Evolutionary conservation across 305 asterid genomes (phyloP).

Genomic region (Caryopteris hybrid): DNA sequence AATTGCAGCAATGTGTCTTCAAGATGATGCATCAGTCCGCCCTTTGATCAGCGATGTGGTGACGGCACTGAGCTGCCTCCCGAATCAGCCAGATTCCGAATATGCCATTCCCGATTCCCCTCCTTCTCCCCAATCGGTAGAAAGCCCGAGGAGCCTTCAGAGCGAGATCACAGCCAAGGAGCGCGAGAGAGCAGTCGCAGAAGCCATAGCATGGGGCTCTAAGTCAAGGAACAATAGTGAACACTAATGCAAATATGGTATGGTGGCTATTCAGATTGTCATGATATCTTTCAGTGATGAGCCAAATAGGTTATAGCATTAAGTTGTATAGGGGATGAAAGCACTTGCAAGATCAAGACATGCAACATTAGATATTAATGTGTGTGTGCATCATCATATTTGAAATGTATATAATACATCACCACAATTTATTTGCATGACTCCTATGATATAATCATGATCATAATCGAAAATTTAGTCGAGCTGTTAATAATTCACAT

Average conservation of each 20-base stretch:
- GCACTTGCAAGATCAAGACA: constrained; percentile 4
- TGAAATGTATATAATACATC: neutral
- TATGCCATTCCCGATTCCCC: neutral
- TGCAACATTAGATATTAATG: neutral
- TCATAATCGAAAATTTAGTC: too few relatives aligned
- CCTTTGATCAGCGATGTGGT: constrained; percentile 84
- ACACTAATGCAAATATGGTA: neutral
- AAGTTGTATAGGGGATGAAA: neutral
- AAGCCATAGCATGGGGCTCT: constrained; percentile 76
- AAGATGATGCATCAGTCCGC: constrained; percentile 57
- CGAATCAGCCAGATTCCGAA: constrained; percentile 21
- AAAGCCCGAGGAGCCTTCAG: neutral
- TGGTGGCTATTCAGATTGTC: neutral
- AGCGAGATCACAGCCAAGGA: constrained; percentile 32
- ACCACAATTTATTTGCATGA: neutral
- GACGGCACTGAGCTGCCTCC: constrained; percentile 71
- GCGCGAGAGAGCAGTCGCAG: constrained; percentile 62
- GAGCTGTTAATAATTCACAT: too few relatives aligned
- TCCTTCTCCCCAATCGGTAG: constrained; percentile 10
- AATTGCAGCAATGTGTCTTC: constrained; percentile 76
- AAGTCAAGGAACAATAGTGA: constrained; percentile 31
- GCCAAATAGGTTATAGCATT: neutral
- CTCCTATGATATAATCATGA: neutral
- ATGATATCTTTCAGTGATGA: neutral
- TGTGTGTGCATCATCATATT: neutral